Conservation (phyloP, 257 asterid genomes). For the Linderniella brevidens region DNA sequence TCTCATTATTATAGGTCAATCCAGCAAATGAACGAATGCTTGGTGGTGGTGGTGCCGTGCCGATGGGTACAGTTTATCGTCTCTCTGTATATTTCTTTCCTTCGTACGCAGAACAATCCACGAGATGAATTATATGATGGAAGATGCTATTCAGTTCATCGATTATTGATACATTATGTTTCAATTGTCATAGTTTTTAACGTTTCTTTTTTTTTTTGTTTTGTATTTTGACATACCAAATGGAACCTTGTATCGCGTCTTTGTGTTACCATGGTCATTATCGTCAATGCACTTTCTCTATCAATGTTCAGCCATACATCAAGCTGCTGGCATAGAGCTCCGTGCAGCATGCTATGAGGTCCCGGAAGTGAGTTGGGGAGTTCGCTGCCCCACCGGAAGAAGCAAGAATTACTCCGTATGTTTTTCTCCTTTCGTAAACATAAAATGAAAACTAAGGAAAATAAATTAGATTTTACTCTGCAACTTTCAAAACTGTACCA, state of each 20-base stretch:
- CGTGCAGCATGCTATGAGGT: constrained; percentile 60
- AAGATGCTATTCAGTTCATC: too few relatives aligned
- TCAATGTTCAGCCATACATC: constrained; percentile 45
- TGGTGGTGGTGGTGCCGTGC: constrained; percentile 96
- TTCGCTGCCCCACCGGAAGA: constrained; percentile 97
- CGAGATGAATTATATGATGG: too few relatives aligned
- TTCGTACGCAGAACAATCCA: too few relatives aligned
- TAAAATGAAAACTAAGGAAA: too few relatives aligned
- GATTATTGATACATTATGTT: too few relatives aligned
- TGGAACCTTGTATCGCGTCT: too few relatives aligned
- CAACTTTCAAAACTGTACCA: neutral
- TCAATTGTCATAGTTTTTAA: constrained; percentile 8
- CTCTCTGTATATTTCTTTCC: too few relatives aligned
- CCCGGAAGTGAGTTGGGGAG: constrained; percentile 65
- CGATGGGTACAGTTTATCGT: constrained; percentile 69
- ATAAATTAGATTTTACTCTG: too few relatives aligned
- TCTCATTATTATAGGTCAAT: constrained; percentile 42
- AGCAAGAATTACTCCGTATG: constrained; percentile 91
- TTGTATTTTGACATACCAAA: too few relatives aligned
- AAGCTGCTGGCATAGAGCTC: constrained; percentile 90
- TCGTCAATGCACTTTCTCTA: too few relatives aligned
- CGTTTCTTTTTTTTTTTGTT: too few relatives aligned
- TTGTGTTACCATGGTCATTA: too few relatives aligned
- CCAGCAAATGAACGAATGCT: constrained; percentile 95
- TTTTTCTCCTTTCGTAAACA: neutral